Percentiles rank a stretch among this genome's conserved stretches.
phyloP scores from a whole-genome alignment of 495 filamentous ascomycete species.

The Cercophora scortea region DNA sequence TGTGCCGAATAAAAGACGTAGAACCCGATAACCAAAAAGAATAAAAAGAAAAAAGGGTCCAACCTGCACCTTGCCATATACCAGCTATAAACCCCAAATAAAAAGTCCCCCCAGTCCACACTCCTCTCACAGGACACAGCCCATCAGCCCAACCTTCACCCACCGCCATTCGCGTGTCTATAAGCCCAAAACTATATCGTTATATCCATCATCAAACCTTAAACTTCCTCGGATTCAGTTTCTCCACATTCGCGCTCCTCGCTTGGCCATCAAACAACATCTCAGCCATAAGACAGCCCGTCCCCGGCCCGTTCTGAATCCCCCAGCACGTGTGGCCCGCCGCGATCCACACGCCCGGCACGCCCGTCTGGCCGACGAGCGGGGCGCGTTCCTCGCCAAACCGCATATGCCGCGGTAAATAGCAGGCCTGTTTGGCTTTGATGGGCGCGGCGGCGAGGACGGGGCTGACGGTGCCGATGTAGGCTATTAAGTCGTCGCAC shows the following conservation, averaged over 20 bases:
- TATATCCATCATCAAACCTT: slow-evolving; percentile 26
- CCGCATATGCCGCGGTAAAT: slow-evolving; percentile 66
- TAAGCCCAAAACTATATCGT: too few species aligned
- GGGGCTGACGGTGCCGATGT: slow-evolving; percentile 70
- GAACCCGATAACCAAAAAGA: too few species aligned
- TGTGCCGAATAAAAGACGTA: too few species aligned
- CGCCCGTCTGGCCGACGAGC: slow-evolving; percentile 66
- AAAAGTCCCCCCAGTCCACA: too few species aligned
- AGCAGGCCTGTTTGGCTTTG: slow-evolving; percentile 82
- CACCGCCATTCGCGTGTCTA: too few species aligned
- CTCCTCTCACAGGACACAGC: too few species aligned
- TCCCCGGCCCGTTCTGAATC: slow-evolving; percentile 91
- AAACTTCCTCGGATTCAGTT: slow-evolving; percentile 58
- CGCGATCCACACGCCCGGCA: slow-evolving; percentile 74
- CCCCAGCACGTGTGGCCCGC: slow-evolving; percentile 97
- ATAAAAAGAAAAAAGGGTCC: too few species aligned
- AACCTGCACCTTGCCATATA: too few species aligned
- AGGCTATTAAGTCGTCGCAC: slow-evolving; percentile 84
- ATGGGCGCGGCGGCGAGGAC: slow-evolving; percentile 70
- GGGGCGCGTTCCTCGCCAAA: slow-evolving; percentile 56
- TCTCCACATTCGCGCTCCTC: slow-evolving; percentile 63
- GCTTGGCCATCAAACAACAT: slow-evolving; percentile 74
- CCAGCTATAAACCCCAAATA: too few species aligned
- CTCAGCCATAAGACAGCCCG: slow-evolving; percentile 82
- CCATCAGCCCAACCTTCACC: too few species aligned